Percentiles rank a stretch among this genome's conserved stretches.
These are phyloP conservation scores for Nigrospora sphaerica DNA, from an alignment of 2,329 filamentous ascomycete genomes.

Conservation along the genomic window DNA sequence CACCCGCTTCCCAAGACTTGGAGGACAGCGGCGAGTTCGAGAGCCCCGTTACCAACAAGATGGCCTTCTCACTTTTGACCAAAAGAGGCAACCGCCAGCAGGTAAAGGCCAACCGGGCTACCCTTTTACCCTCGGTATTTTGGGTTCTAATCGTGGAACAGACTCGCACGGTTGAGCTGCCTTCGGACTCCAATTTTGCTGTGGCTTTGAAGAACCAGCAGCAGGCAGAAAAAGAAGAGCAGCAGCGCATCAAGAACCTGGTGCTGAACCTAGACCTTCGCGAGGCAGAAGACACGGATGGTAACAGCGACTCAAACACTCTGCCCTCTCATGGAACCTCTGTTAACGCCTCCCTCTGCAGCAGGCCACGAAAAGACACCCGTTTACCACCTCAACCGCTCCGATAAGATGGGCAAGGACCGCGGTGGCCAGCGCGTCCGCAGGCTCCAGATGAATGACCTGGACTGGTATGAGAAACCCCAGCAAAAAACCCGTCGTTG, in stretches of 20 bases:
- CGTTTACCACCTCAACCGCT: slow-evolving; percentile 45
- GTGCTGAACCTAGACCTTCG: slow-evolving; percentile 94
- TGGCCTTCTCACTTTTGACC: slow-evolving; percentile 94
- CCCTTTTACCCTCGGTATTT: not conserved
- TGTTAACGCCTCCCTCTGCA: slow-evolving; percentile 39
- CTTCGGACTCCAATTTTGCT: slow-evolving; percentile 87
- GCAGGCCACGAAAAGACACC: slow-evolving; percentile 43
- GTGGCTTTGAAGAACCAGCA: slow-evolving; percentile 95
- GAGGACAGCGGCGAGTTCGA: slow-evolving; percentile 27
- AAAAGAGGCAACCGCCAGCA: slow-evolving; percentile 95
- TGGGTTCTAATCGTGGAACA: slow-evolving; percentile 26
- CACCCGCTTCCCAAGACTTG: slow-evolving; percentile 23
- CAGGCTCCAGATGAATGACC: slow-evolving; percentile 90
- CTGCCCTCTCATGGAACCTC: slow-evolving; percentile 34
- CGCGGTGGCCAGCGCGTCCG: slow-evolving; percentile 74
- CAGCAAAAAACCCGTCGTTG: not conserved
- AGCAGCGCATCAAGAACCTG: slow-evolving; percentile 96
- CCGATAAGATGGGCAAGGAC: slow-evolving; percentile 51
- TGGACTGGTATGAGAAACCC: slow-evolving; percentile 74
- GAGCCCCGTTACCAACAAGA: slow-evolving; percentile 49
- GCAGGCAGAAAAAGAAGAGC: slow-evolving; percentile 89
- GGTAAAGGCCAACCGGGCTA: slow-evolving; percentile 34
- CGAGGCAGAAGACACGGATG: slow-evolving; percentile 72
- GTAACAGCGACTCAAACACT: slow-evolving; percentile 49
- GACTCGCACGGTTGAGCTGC: slow-evolving; percentile 86